Conservation (phyloP, 345 rosid species). For the Crucihimalaya himalaica region DNA sequence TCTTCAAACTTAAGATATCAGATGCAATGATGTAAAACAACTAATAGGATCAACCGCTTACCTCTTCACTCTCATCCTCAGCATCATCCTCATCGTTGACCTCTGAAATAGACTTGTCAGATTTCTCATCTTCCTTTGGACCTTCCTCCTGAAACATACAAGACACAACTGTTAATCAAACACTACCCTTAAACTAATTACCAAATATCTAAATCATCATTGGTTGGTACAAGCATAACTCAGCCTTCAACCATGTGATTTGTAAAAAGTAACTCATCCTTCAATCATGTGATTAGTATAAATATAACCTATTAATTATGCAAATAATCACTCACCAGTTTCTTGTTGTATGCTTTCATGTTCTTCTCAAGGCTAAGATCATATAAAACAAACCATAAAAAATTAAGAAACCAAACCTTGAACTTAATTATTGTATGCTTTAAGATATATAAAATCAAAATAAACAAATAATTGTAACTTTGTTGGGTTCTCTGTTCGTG, state of each 20-base stretch:
- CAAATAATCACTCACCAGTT: too few species aligned
- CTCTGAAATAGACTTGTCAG: conserved; percentile 94
- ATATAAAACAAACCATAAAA: too few species aligned
- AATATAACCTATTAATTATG: too few species aligned
- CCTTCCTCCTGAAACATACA: conserved; percentile 62
- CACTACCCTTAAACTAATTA: background rate
- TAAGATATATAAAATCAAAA: too few species aligned
- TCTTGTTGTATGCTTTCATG: too few species aligned
- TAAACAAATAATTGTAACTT: too few species aligned
- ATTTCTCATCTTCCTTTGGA: conserved; percentile 74
- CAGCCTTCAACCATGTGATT: background rate
- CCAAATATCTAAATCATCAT: background rate
- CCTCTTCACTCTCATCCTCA: conserved; percentile 82
- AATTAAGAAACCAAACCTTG: too few species aligned
- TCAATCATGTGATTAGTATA: background rate
- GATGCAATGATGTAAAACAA: background rate
- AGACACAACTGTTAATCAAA: background rate
- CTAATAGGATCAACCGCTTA: background rate
- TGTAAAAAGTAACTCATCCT: background rate
- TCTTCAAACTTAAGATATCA: background rate
- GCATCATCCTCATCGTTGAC: conserved; percentile 88
- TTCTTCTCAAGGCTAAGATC: too few species aligned
- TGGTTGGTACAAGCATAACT: background rate
- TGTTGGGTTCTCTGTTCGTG: too few species aligned
- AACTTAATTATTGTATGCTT: too few species aligned